Percentiles rank a stretch among this genome's conserved stretches.
These are phyloP conservation scores for Eimeria brunetti DNA, from an alignment of 169 alveolate species.

Conservation along the genomic window DNA sequence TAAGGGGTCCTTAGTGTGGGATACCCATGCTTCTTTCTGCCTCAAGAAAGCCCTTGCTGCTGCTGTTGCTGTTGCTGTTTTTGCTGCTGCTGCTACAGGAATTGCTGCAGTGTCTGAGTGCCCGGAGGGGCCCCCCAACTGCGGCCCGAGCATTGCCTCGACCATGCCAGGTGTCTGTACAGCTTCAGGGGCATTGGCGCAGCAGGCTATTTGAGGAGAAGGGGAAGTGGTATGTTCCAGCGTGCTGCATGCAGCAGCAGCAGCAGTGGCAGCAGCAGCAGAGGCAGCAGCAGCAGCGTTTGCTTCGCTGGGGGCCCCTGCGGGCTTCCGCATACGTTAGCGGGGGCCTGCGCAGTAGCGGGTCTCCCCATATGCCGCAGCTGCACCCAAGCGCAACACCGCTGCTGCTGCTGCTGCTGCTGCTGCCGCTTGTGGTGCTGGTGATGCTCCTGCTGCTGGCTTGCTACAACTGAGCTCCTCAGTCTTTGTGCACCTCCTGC, in stretches of 20 bases:
- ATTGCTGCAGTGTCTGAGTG: background rate
- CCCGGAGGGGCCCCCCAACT: background rate
- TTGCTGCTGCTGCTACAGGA: conserved; percentile 20
- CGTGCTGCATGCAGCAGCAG: conserved; percentile 6
- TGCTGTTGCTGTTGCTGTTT: conserved; percentile 8
- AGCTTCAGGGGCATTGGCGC: conserved; percentile 30
- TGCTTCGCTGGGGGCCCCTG: conserved; percentile 28
- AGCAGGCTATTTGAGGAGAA: conserved; percentile 7
- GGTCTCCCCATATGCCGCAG: conserved; percentile 1
- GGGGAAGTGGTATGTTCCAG: background rate
- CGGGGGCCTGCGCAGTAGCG: background rate
- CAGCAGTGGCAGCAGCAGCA: conserved; percentile 3
- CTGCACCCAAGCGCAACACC: background rate
- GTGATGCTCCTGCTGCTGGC: background rate
- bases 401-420: background rate
- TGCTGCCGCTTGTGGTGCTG: background rate
- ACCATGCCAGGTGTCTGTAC: conserved; percentile 4
- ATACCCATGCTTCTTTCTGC: background rate
- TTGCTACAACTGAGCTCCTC: background rate
- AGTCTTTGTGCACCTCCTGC: background rate
- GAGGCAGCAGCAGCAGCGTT: conserved; percentile 1
- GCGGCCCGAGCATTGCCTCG: conserved; percentile 17
- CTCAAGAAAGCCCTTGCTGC: conserved; percentile 27
- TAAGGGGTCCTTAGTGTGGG: background rate
- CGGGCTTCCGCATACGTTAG: conserved; percentile 21